Conservation (phyloP, 306 rosid genomes). For the Dryas drummondii region DNA sequence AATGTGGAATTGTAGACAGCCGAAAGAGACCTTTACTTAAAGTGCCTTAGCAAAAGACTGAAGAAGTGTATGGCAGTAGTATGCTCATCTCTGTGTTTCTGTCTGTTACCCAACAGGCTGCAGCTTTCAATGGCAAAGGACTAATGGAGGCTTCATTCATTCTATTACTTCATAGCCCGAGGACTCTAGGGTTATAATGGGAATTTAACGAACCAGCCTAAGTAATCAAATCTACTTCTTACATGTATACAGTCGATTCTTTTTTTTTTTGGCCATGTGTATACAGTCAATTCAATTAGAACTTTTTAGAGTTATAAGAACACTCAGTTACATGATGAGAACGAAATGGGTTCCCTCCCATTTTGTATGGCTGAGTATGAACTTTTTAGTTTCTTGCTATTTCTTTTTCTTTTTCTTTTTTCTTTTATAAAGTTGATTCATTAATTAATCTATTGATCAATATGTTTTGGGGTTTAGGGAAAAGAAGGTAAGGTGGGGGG, state of each 20-base stretch:
- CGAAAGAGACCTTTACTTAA: slow-evolving; percentile 35
- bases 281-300: background rate
- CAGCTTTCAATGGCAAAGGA: background rate
- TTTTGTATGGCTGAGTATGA: background rate
- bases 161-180: no score
- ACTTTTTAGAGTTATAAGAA: background rate
- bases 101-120: background rate
- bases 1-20: background rate
- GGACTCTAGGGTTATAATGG: background rate
- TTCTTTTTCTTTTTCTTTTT: background rate
- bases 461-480: background rate
- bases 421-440: slow-evolving; percentile 19
- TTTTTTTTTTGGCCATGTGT: no score
- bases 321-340: background rate
- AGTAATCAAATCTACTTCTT: background rate
- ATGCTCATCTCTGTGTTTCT: no score
- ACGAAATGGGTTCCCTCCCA: background rate
- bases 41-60: slow-evolving; percentile 33
- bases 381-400: background rate
- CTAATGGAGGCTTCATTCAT: background rate
- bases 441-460: slow-evolving; percentile 2
- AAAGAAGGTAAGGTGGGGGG: slow-evolving; percentile 18
- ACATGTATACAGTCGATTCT: background rate
- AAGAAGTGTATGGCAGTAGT: no score
- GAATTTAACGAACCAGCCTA: no score